Conservation (phyloP, 108 stramenopile species). For the Schizochytrium sp. region DNA sequence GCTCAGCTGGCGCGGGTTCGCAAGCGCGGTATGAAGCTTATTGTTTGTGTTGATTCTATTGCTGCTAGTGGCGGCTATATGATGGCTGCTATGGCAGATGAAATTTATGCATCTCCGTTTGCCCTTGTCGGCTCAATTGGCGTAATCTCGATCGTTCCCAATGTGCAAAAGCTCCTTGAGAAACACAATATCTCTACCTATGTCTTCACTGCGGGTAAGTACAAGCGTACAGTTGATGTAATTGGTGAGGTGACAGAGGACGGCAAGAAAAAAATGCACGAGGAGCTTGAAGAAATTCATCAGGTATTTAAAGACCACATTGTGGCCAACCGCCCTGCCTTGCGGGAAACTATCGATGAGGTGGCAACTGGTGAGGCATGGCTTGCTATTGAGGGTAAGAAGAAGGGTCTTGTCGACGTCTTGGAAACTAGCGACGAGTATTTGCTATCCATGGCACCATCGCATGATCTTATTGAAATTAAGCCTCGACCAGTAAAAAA, state of each 20-base stretch:
- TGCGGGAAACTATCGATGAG: constrained; percentile 25
- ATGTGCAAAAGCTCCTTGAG: constrained; percentile 60
- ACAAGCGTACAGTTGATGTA: constrained; percentile 61
- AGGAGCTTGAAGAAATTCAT: constrained; percentile 61
- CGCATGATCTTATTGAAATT: constrained; percentile 17
- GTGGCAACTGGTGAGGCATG: constrained; percentile 63
- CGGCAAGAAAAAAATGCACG: background rate
- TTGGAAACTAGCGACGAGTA: constrained; percentile 36
- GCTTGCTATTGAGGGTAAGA: constrained; percentile 55
- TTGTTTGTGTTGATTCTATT: constrained; percentile 69
- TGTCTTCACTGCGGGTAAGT: constrained; percentile 67
- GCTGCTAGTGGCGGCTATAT: constrained; percentile 73
- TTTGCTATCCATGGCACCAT: background rate
- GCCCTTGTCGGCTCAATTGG: constrained; percentile 72
- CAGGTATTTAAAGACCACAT: constrained; percentile 62
- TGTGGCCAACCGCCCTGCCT: background rate
- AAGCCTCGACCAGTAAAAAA: background rate
- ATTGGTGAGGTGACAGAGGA: constrained; percentile 56
- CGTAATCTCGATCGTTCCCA: constrained; percentile 64
- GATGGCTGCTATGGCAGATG: constrained; percentile 72
- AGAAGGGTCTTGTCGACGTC: constrained; percentile 51
- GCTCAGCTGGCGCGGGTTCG: constrained; percentile 54
- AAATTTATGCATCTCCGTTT: constrained; percentile 69
- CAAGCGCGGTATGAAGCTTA: constrained; percentile 56
- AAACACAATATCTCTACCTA: constrained; percentile 63